These are phyloP conservation scores for Backusella tarrabulga DNA, from an alignment of 192 early-diverging fungal genomes.

Conservation along the genomic window DNA sequence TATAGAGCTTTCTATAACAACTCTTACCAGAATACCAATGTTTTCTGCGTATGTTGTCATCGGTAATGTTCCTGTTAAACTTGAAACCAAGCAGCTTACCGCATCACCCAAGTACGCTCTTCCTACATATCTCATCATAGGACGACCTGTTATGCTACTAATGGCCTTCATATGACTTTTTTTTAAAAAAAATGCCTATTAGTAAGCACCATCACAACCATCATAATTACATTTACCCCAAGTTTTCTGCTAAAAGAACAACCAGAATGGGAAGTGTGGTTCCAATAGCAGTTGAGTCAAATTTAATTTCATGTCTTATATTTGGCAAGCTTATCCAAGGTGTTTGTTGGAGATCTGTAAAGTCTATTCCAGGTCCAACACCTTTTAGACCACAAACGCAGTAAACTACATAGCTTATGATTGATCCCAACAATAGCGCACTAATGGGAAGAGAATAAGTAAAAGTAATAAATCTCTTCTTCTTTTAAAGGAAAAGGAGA, in stretches of 20 bases:
- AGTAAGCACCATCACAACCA: neutral
- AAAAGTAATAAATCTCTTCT: neutral
- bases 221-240: conserved; percentile 26
- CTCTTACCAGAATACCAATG: conserved; percentile 44
- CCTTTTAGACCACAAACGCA: conserved; percentile 35
- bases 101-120: conserved; percentile 55
- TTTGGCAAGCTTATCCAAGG: conserved; percentile 44
- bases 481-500: neutral
- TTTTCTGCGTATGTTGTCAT: conserved; percentile 61
- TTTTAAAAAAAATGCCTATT: neutral
- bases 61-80: conserved; percentile 42
- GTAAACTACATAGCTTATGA: conserved; percentile 37
- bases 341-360: conserved; percentile 21
- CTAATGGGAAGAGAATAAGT: neutral
- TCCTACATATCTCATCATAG: conserved; percentile 48
- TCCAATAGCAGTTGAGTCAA: conserved; percentile 40
- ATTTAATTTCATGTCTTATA: conserved; percentile 30
- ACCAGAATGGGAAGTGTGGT: conserved; percentile 47
- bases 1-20: too few relatives aligned
- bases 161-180: conserved; percentile 49
- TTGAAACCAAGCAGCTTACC: conserved; percentile 43
- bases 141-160: conserved; percentile 34
- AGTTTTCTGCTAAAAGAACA: conserved; percentile 52
- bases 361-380: conserved; percentile 34
- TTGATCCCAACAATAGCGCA: conserved; percentile 32